phyloP scores from a whole-genome alignment of 305 asterid genomes.

The Plantago lanceolata region DNA sequence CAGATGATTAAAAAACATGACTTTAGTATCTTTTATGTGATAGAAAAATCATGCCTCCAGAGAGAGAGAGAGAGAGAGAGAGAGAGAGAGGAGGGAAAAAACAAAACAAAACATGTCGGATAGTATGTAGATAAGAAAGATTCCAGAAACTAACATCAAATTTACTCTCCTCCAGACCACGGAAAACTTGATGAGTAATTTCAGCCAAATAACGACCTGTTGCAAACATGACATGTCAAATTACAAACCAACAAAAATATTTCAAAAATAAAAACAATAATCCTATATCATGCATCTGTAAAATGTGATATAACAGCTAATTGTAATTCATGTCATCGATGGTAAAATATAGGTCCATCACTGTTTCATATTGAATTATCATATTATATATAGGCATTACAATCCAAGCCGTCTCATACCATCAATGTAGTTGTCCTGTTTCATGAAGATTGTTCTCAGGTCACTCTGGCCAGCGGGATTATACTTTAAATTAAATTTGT shows the following conservation, averaged over 20 bases:
- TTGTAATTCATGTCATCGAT: neutral
- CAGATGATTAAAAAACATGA: no score
- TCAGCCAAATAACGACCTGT: constrained; percentile 97
- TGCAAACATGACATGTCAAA: constrained; percentile 23
- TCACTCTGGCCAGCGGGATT: constrained; percentile 99
- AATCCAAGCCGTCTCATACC: constrained; percentile 38
- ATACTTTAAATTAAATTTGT: constrained; percentile 95
- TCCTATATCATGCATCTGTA: no score
- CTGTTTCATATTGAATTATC: neutral
- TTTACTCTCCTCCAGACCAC: constrained; percentile 78
- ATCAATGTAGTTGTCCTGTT: constrained; percentile 97
- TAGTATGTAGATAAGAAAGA: constrained; percentile 5
- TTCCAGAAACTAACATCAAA: constrained; percentile 64
- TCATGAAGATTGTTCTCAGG: constrained; percentile 87
- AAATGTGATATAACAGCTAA: neutral
- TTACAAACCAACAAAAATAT: constrained; percentile 15
- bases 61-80: neutral
- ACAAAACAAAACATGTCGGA: no score
- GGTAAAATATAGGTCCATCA: neutral
- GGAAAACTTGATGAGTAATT: constrained; percentile 90
- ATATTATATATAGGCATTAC: neutral
- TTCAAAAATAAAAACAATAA: constrained; percentile 4
- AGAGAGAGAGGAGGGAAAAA: no score
- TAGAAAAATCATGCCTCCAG: neutral
- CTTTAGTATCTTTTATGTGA: no score